These are phyloP conservation scores for Acanthamoeba triangularis DNA, from an alignment of 208 protist genomes.

Conservation along the genomic window DNA sequence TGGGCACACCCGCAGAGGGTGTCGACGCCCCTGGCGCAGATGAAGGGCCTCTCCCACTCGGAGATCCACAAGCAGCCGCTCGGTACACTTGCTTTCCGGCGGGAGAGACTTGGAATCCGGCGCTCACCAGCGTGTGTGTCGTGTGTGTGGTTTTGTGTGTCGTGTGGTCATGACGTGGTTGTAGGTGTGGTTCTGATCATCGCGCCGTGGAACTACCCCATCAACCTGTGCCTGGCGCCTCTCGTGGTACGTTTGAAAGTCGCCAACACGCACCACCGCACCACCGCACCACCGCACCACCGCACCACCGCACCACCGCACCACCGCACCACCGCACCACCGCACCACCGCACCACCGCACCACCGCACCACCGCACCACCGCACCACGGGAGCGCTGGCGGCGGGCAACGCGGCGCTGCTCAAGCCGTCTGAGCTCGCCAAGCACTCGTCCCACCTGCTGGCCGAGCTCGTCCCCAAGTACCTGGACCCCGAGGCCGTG, in stretches of 20 bases:
- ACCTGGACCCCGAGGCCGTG: constrained; percentile 90
- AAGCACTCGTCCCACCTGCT: constrained; percentile 6
- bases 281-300: too few relatives aligned
- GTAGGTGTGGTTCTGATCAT: constrained; percentile 63
- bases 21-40: constrained; percentile 26
- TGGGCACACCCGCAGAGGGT: constrained; percentile 31
- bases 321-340: too few relatives aligned
- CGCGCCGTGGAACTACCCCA: constrained; percentile 64
- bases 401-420: constrained; percentile 30
- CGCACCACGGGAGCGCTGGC: constrained; percentile 1
- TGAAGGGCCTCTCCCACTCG: constrained; percentile 33
- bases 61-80: constrained; percentile 61
- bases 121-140: not conserved
- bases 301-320: too few relatives aligned
- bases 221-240: constrained; percentile 29
- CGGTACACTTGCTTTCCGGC: not conserved
- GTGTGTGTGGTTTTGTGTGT: not conserved
- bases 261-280: too few relatives aligned
- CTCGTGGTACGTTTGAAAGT: constrained; percentile 7
- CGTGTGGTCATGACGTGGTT: not conserved
- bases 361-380: too few relatives aligned
- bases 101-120: not conserved
- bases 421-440: constrained; percentile 57
- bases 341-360: too few relatives aligned
- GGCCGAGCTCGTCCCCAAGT: constrained; percentile 58